Evolutionary conservation across 1,284 basidiomycete genomes (phyloP).

Genomic region (Erythrobasidium hasegawianum): DNA sequence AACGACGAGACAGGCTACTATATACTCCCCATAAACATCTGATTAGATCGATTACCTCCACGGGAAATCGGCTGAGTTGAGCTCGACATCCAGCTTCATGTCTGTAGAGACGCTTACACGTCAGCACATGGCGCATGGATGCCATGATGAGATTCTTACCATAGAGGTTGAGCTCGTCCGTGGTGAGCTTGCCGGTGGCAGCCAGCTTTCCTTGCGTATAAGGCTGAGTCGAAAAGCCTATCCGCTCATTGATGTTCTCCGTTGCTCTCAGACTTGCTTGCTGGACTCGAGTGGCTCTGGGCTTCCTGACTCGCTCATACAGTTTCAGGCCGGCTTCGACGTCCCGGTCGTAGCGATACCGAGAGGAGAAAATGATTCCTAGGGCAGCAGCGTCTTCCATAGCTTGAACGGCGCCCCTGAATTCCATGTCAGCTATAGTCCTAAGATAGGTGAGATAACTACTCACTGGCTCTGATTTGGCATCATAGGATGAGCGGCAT

Average conservation of each 20-base stretch:
- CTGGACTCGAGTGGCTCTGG: slow-evolving; percentile 50
- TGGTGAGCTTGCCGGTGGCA: slow-evolving; percentile 48
- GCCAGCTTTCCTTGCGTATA: slow-evolving; percentile 48
- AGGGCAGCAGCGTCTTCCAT: slow-evolving; percentile 49
- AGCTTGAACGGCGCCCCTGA: slow-evolving; percentile 47
- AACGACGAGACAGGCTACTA: too few species aligned
- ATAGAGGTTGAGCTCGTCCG: slow-evolving; percentile 28
- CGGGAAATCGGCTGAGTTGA: slow-evolving; percentile 26
- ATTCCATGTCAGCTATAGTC: too few species aligned
- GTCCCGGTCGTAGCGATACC: slow-evolving; percentile 46
- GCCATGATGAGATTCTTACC: slow-evolving; percentile 8
- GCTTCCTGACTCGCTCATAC: slow-evolving; percentile 50
- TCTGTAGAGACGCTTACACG: too few species aligned
- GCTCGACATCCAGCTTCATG: slow-evolving; percentile 43
- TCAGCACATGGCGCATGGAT: too few species aligned
- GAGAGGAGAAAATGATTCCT: slow-evolving; percentile 45
- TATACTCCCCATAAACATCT: too few species aligned
- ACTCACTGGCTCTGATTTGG: slow-evolving; percentile 43
- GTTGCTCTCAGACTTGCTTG: slow-evolving; percentile 47
- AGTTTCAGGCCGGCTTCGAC: slow-evolving; percentile 46
- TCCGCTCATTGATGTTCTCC: slow-evolving; percentile 51
- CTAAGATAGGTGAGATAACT: too few species aligned
- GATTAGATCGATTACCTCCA: too few species aligned
- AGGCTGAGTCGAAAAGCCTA: slow-evolving; percentile 49
- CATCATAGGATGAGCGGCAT: slow-evolving; percentile 49